Evolutionary conservation across 2,329 filamentous ascomycete genomes (phyloP).

Genomic region (Apiospora marii): DNA sequence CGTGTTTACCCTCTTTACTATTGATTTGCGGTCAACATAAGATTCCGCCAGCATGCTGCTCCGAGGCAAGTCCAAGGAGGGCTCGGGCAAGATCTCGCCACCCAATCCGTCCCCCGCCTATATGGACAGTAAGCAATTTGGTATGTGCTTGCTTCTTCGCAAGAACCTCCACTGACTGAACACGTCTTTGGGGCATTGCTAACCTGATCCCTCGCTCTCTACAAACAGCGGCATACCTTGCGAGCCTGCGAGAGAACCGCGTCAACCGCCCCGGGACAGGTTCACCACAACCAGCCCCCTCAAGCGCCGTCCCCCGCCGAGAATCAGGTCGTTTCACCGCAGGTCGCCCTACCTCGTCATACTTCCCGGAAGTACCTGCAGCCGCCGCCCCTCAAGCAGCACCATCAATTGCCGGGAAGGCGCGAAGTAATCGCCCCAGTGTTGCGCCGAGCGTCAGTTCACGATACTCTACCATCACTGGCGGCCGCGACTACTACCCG

Average conservation of each 20-base stretch:
- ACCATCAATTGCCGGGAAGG: not conserved
- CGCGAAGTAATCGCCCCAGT: conserved; percentile 49
- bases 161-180: conserved; percentile 24
- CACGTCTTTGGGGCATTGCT: conserved; percentile 28
- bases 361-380: conserved; percentile 40
- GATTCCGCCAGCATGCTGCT: conserved; percentile 33
- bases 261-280: conserved; percentile 74
- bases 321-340: conserved; percentile 40
- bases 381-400: conserved; percentile 41
- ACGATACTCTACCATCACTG: conserved; percentile 57
- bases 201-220: conserved; percentile 24
- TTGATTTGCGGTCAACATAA: not conserved
- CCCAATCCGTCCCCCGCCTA: conserved; percentile 67
- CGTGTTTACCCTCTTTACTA: not conserved
- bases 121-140: conserved; percentile 74
- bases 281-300: conserved; percentile 62
- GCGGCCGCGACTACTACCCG: conserved; percentile 62
- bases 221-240: conserved; percentile 70
- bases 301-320: conserved; percentile 38
- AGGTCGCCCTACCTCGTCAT: conserved; percentile 39
- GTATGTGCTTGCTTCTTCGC: conserved; percentile 49
- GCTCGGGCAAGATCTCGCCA: conserved; percentile 38
- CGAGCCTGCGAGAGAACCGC: conserved; percentile 74
- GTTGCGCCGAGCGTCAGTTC: conserved; percentile 57
- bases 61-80: conserved; percentile 42